phyloP scores from a whole-genome alignment of 1,284 basidiomycete genomes.

The Ceratobasidium sp. region DNA sequence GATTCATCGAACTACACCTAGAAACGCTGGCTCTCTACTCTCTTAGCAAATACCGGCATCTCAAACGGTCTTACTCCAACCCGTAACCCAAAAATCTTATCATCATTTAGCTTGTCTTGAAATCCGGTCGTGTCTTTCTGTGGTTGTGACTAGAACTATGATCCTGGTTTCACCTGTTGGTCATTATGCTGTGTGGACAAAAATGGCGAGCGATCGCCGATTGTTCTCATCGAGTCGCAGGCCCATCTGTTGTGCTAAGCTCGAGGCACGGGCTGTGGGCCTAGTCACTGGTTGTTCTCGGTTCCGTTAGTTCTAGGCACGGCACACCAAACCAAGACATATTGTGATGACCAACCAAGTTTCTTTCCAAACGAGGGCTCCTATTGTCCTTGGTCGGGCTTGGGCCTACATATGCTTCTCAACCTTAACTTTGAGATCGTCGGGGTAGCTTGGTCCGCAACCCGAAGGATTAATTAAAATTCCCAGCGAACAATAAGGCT shows the following conservation, averaged over 20 bases:
- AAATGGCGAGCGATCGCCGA: not conserved
- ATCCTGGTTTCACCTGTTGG: not conserved
- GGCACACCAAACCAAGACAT: not conserved
- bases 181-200: not conserved
- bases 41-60: conserved; percentile 83
- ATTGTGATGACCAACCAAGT: too few relatives aligned
- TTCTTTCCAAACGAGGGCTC: not conserved
- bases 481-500: conserved; percentile 16
- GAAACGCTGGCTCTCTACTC: conserved; percentile 87
- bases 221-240: not conserved
- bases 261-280: not conserved
- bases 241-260: not conserved
- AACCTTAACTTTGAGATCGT: conserved; percentile 9
- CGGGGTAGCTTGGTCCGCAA: not conserved
- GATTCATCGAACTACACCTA: conserved; percentile 51
- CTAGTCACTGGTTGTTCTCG: not conserved
- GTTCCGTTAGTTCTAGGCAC: not conserved
- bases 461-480: not conserved
- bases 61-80: conserved; percentile 70
- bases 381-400: conserved; percentile 30
- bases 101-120: not conserved
- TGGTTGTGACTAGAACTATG: not conserved
- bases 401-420: conserved; percentile 8
- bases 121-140: not conserved
- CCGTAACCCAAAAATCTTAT: not conserved